Conservation (phyloP, 2,329 filamentous ascomycete genomes). For the Epichloe aotearoae region DNA sequence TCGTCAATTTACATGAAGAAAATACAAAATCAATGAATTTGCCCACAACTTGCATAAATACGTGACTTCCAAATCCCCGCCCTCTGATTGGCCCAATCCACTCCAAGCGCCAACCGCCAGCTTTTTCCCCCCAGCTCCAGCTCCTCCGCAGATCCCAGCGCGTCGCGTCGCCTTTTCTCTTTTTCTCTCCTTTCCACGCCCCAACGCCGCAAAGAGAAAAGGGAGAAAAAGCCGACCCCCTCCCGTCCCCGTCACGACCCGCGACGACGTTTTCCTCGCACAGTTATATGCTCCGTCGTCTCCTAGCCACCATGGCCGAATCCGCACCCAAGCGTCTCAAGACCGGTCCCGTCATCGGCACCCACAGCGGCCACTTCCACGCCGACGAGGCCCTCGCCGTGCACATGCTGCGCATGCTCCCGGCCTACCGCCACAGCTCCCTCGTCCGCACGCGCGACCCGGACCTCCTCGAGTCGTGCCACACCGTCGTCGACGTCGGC, state of each 20-base stretch:
- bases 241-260: too few species aligned
- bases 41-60: too few species aligned
- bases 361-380: conserved; percentile 97
- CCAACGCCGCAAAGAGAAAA: not conserved
- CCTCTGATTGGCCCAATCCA: not conserved
- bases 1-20: too few species aligned
- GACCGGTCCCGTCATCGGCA: conserved; percentile 58
- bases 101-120: too few species aligned
- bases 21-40: too few species aligned
- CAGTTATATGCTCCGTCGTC: conserved; percentile 19
- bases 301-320: conserved; percentile 36
- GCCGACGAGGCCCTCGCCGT: conserved; percentile 96
- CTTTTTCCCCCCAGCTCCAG: too few species aligned
- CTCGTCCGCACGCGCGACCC: conserved; percentile 85
- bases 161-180: not conserved
- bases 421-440: conserved; percentile 57
- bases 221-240: too few species aligned
- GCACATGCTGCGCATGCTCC: conserved; percentile 84
- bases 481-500: conserved; percentile 96
- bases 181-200: not conserved
- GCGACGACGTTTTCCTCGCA: not conserved
- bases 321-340: conserved; percentile 72
- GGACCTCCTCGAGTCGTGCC: conserved; percentile 61
- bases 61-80: not conserved
- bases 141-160: not conserved